Evolutionary conservation across 208 protist species (phyloP), one percentile per base, ranked within the genome.

Genomic region (Acanthamoeba lenticulata): DNA sequence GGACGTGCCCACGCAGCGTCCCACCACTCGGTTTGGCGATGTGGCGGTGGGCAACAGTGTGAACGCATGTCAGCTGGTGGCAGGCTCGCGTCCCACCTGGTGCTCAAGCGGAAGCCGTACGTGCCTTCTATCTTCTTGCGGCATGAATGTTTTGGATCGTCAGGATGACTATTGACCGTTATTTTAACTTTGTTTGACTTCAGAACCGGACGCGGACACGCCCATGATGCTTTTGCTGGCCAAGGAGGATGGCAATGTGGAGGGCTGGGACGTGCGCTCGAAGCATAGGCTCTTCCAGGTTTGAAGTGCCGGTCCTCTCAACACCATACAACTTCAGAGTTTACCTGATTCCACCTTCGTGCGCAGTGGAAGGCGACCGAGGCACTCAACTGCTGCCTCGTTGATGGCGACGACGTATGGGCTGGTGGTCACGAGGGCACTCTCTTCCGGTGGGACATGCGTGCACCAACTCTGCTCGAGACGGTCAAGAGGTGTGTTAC

Each of bases 341-440:
- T n/a, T n/a, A n/a, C n/a, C n/a, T n/a, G n/a, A n/a, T n/a, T n/a
- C n/a, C n/a, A n/a, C n/a, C n/a, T n/a, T n/a, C n/a, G n/a, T n/a
- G n/a, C n/a, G n/a, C n/a, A 83, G 72, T 83, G 34, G 72, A 44
- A 52, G 42, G 42, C 72, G 5, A 34, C 5, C 0, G 72, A 83
- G 42, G 72, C 72, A 17, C 72, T 83, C 72, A 83, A 83, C 72
- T 83, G 72, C 72, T 83, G 72, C 29, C 72, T 83, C 13, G 72
- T 32, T 2, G 40, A 32, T 47, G 72, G 24, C 0, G 42, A 83
- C 24, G 72, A 83, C 72, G 72, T 83, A 11, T 83, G 72, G 72
- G 72, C 72, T 0, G 72, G 72, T 15, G 72, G 72, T 4, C 72
- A 83, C 38, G 72, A 83, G 1, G 72, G 72, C 6, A 83, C 72